A percentile compares a stretch with the other conserved stretches of the same genome.
Conservation (phyloP, 2,329 filamentous ascomycete species). For the Ophiocordyceps australis region DNA sequence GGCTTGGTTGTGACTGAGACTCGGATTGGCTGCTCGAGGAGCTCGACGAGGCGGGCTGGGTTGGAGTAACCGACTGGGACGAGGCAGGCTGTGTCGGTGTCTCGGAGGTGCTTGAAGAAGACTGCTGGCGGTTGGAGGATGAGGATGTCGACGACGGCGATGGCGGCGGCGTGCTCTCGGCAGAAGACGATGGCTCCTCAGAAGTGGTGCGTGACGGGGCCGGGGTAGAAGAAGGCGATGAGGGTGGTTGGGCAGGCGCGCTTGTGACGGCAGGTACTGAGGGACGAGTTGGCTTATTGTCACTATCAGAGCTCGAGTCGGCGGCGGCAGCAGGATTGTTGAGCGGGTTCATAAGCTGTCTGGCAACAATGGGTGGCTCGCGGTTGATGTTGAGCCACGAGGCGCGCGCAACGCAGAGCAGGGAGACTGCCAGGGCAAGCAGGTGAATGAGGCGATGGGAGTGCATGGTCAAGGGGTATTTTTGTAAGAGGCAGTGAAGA, state of each 20-base stretch:
- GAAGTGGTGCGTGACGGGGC: background rate
- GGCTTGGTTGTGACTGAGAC: too few relatives aligned
- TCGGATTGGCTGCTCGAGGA: slow-evolving; percentile 1
- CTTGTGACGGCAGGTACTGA: too few relatives aligned
- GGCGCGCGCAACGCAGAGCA: slow-evolving; percentile 26
- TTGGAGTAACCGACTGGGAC: too few relatives aligned
- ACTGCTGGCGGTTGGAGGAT: background rate
- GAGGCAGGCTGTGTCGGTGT: background rate
- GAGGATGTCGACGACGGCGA: background rate
- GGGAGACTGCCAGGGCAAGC: slow-evolving; percentile 28
- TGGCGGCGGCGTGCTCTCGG: background rate
- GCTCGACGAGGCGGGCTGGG: too few relatives aligned
- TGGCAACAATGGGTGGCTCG: background rate
- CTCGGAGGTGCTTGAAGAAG: background rate
- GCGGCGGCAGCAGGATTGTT: background rate
- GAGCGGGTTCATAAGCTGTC: background rate
- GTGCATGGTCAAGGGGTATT: too few relatives aligned
- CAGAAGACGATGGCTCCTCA: background rate
- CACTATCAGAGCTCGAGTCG: background rate
- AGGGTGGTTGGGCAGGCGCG: too few relatives aligned
- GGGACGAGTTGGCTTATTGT: too few relatives aligned
- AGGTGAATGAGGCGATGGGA: slow-evolving; percentile 24
- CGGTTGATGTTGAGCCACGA: slow-evolving; percentile 10
- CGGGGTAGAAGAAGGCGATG: background rate
- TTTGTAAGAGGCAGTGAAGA: background rate